phyloP scores from a whole-genome alignment of 176 grass and related monocot genomes.

The Triticum turgidum region DNA sequence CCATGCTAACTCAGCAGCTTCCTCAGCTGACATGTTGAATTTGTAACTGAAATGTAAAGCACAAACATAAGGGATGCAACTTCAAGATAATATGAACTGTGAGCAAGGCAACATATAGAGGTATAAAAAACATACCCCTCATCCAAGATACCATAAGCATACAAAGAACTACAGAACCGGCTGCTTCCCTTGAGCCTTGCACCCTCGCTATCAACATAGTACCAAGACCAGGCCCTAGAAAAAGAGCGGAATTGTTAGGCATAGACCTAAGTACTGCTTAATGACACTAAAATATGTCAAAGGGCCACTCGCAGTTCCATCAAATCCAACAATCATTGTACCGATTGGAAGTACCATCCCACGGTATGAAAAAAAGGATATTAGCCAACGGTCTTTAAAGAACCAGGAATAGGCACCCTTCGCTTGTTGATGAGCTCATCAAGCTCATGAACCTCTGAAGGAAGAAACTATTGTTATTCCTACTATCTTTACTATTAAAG shows the following conservation, averaged over 20 bases:
- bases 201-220: slow-evolving; percentile 97
- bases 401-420: too few species aligned
- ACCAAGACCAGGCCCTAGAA: slow-evolving; percentile 80
- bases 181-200: slow-evolving; percentile 73
- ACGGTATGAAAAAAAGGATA: slow-evolving; percentile 74
- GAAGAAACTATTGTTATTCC: slow-evolving; percentile 23
- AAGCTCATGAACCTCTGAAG: slow-evolving; percentile 37
- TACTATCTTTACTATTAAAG: neutral
- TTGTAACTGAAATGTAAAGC: slow-evolving; percentile 57
- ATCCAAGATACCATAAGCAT: slow-evolving; percentile 92
- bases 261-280: slow-evolving; percentile 11
- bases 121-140: slow-evolving; percentile 54
- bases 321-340: slow-evolving; percentile 86
- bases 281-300: neutral
- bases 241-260: slow-evolving; percentile 1
- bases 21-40: slow-evolving; percentile 63
- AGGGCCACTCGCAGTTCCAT: too few species aligned
- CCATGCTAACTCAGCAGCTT: slow-evolving; percentile 60
- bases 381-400: slow-evolving; percentile 54
- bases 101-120: neutral
- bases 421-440: too few species aligned
- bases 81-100: neutral
- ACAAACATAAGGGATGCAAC: slow-evolving; percentile 9
- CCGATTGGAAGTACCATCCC: slow-evolving; percentile 87
- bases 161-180: slow-evolving; percentile 83